phyloP scores from a whole-genome alignment of 2,329 filamentous ascomycete species.

The Aspergillus awamori region DNA sequence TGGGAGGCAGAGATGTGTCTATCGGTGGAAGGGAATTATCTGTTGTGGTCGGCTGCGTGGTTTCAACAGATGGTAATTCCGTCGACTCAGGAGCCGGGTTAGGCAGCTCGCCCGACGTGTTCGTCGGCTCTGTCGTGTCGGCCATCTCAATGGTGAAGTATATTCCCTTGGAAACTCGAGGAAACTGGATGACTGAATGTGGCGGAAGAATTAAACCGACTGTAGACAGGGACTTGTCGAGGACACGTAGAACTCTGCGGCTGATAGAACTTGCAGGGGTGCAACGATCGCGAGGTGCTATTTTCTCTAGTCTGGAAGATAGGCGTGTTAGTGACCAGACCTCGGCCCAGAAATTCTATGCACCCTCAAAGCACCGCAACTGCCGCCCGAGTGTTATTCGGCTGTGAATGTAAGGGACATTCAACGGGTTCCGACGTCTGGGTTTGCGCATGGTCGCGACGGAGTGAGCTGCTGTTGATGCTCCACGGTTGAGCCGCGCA shows the following conservation, averaged over 20 bases:
- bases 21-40: slow-evolving; percentile 30
- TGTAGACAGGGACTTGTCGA: background rate
- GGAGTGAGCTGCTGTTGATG: background rate
- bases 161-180: background rate
- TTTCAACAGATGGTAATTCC: background rate
- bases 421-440: background rate
- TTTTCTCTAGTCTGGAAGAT: slow-evolving; percentile 15
- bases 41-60: slow-evolving; percentile 11
- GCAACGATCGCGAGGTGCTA: slow-evolving; percentile 9
- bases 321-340: slow-evolving; percentile 18
- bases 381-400: background rate
- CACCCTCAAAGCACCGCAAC: background rate
- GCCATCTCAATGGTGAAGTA: slow-evolving; percentile 23
- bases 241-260: background rate
- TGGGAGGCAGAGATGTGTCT: slow-evolving; percentile 30
- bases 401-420: background rate
- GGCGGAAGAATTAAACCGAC: background rate
- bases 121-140: slow-evolving; percentile 23
- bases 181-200: background rate
- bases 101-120: slow-evolving; percentile 23
- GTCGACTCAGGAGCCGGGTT: slow-evolving; percentile 19
- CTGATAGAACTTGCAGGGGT: slow-evolving; percentile 6
- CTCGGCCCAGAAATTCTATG: slow-evolving; percentile 1
- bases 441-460: background rate
- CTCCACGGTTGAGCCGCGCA: background rate